Percentiles rank a stretch among this genome's conserved stretches.
These are phyloP conservation scores for Nemania sp. DNA, from an alignment of 2,329 filamentous ascomycete genomes.

Conservation along the genomic window DNA sequence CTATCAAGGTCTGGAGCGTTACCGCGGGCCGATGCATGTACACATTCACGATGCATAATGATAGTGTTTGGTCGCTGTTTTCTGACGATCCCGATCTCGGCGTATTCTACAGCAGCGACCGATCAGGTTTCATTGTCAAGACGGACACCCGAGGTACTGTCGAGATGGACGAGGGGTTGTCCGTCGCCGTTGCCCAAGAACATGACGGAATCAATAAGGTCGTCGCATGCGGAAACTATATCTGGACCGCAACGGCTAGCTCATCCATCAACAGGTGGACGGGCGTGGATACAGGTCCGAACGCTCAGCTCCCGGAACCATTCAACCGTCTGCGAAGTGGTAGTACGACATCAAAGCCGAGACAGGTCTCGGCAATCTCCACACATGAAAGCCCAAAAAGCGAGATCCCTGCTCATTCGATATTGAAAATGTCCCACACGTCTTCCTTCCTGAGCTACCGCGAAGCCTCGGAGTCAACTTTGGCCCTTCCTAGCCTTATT, in stretches of 20 bases:
- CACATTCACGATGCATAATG: conserved; percentile 98
- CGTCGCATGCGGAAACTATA: conserved; percentile 70
- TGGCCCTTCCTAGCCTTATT: conserved; percentile 44
- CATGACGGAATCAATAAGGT: conserved; percentile 77
- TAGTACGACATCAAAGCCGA: conserved; percentile 45
- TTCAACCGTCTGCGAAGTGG: conserved; percentile 51
- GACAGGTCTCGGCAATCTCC: conserved; percentile 41
- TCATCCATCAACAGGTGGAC: conserved; percentile 93
- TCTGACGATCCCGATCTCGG: conserved; percentile 84
- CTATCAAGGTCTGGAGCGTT: conserved; percentile 97
- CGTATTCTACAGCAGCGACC: conserved; percentile 93
- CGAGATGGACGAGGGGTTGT: conserved; percentile 82
- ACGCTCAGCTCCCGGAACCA: conserved; percentile 65
- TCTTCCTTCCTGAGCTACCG: conserved; percentile 65
- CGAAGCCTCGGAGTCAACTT: conserved; percentile 58
- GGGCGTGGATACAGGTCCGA: conserved; percentile 77
- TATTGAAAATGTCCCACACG: conserved; percentile 83
- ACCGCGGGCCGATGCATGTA: conserved; percentile 95
- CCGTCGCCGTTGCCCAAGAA: conserved; percentile 88
- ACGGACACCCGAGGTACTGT: conserved; percentile 80
- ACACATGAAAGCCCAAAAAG: conserved; percentile 50
- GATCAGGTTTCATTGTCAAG: conserved; percentile 92
- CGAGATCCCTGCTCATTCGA: conserved; percentile 75
- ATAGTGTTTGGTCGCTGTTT: conserved; percentile 95
- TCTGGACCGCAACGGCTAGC: conserved; percentile 89